A percentile compares a stretch with the other conserved stretches of the same genome.
Evolutionary conservation across 129 eudicot genomes (phyloP).

Genomic region (Flaveria trinervia): DNA sequence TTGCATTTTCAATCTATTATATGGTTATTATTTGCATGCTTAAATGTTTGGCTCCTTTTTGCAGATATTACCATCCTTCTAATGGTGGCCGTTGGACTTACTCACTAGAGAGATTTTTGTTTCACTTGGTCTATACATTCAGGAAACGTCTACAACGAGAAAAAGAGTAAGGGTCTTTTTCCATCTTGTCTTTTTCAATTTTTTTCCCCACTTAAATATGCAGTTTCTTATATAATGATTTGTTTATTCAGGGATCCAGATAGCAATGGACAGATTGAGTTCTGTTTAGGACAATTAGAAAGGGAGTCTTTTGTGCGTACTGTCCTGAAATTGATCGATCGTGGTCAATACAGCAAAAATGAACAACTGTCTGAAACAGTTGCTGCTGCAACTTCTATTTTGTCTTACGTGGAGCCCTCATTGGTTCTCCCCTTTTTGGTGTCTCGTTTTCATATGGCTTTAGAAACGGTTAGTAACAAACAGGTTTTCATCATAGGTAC

Average conservation of each 20-base stretch:
- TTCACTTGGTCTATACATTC: constrained; percentile 72
- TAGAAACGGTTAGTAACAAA: constrained; percentile 82
- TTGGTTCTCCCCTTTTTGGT: constrained; percentile 91
- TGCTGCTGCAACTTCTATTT: constrained; percentile 81
- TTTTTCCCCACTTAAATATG: constrained; percentile 14
- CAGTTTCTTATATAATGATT: constrained; percentile 4
- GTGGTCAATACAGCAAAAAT: constrained; percentile 98
- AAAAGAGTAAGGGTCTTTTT: constrained; percentile 61
- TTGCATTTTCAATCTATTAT: constrained; percentile 10
- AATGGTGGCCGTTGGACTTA: constrained; percentile 99
- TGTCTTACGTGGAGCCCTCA: constrained; percentile 91
- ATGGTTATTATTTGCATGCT: constrained; percentile 18
- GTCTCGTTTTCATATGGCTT: constrained; percentile 91
- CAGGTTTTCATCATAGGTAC: background rate
- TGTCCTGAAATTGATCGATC: constrained; percentile 81
- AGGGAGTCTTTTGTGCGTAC: constrained; percentile 74
- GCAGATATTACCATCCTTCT: constrained; percentile 98
- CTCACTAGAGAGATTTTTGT: constrained; percentile 79
- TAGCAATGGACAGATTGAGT: constrained; percentile 38
- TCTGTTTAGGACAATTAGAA: constrained; percentile 64
- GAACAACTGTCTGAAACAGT: constrained; percentile 92
- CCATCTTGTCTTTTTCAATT: background rate
- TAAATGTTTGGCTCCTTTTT: constrained; percentile 26
- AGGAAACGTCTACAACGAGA: constrained; percentile 76
- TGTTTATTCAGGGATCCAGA: constrained; percentile 57